Conservation (phyloP, 2,329 filamentous ascomycete species). For the Fusarium robinianum region DNA sequence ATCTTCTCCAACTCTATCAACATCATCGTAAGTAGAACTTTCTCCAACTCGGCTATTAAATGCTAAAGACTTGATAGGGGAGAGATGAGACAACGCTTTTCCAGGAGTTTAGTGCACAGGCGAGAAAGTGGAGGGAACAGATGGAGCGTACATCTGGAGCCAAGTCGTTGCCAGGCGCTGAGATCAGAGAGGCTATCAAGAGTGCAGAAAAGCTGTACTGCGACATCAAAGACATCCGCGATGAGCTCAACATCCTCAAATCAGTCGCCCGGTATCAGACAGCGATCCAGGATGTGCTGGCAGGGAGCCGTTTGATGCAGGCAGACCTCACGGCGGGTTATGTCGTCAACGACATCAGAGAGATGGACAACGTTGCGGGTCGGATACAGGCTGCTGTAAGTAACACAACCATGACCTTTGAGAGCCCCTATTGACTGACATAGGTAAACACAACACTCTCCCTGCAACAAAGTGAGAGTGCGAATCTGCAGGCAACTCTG, state of each 20-base stretch:
- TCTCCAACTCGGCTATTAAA: too few relatives aligned
- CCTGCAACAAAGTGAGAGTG: slow-evolving; percentile 22
- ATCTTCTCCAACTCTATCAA: neutral
- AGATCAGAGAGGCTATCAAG: slow-evolving; percentile 4
- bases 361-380: slow-evolving; percentile 22
- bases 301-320: neutral
- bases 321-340: slow-evolving; percentile 1
- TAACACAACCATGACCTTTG: neutral
- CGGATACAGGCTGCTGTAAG: slow-evolving; percentile 24
- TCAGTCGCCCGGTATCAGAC: slow-evolving; percentile 16
- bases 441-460: slow-evolving; percentile 19
- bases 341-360: slow-evolving; percentile 17
- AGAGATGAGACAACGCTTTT: slow-evolving; percentile 11
- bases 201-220: slow-evolving; percentile 11
- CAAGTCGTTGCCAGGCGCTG: neutral
- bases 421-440: too few relatives aligned
- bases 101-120: slow-evolving; percentile 5
- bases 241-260: slow-evolving; percentile 30
- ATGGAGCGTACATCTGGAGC: too few relatives aligned
- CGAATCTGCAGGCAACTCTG: slow-evolving; percentile 15
- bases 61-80: slow-evolving; percentile 3
- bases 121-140: too few relatives aligned
- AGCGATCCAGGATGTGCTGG: slow-evolving; percentile 7
- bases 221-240: slow-evolving; percentile 32
- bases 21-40: neutral